phyloP scores from a whole-genome alignment of 805 yeast genomes.

The Pichia ethanolica region DNA sequence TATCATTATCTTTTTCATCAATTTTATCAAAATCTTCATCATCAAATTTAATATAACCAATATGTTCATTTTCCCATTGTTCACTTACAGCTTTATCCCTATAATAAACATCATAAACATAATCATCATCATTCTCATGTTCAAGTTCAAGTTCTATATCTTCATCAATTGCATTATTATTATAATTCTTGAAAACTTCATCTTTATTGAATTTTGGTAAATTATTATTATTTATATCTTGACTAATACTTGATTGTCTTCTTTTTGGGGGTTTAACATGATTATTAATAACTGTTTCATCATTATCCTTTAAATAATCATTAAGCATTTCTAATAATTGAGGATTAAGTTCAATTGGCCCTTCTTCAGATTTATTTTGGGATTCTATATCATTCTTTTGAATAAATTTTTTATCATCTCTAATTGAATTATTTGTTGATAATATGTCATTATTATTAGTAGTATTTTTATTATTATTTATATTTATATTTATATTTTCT shows the following conservation, averaged over 20 bases:
- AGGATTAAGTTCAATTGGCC: conserved; percentile 36
- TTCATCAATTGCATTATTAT: conserved; percentile 22
- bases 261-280: conserved; percentile 23
- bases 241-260: conserved; percentile 22
- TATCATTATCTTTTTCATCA: conserved; percentile 33
- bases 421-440: too few species aligned
- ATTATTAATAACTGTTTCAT: conserved; percentile 10
- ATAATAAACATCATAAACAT: conserved; percentile 87
- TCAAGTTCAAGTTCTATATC: conserved; percentile 2
- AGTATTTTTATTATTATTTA: too few species aligned
- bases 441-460: too few species aligned
- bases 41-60: conserved; percentile 47
- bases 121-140: conserved; percentile 37
- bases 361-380: neutral
- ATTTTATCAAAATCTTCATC: conserved; percentile 39
- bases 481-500: neutral
- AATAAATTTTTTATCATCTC: neutral
- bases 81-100: conserved; percentile 46
- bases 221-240: conserved; percentile 10
- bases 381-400: neutral
- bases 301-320: conserved; percentile 42
- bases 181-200: conserved; percentile 8
- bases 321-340: conserved; percentile 72
- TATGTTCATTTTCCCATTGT: conserved; percentile 30
- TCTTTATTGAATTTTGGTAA: conserved; percentile 12